These are phyloP conservation scores for Syncephalastrum monosporum DNA, from an alignment of 371 early-diverging fungal species.

Conservation along the genomic window DNA sequence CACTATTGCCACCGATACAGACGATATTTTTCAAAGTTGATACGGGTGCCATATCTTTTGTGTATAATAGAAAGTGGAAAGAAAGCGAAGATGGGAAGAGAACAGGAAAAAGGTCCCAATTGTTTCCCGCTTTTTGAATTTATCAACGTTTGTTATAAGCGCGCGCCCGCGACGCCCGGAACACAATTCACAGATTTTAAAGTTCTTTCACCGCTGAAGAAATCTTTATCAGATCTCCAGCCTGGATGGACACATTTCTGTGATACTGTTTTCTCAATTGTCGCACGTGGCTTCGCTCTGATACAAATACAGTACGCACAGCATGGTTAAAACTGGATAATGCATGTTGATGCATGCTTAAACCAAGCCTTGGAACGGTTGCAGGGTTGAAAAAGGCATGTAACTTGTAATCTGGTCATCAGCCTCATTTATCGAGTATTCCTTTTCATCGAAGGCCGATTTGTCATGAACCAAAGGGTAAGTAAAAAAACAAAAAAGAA, in stretches of 20 bases:
- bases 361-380: too few relatives aligned
- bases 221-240: too few relatives aligned
- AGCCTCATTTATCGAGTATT: too few relatives aligned
- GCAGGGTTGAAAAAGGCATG: too few relatives aligned
- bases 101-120: background rate
- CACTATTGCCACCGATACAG: constrained; percentile 54
- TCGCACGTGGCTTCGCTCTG: background rate
- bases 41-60: background rate
- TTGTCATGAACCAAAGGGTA: too few relatives aligned
- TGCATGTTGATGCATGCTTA: too few relatives aligned
- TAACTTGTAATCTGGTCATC: too few relatives aligned
- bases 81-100: constrained; percentile 1
- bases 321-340: too few relatives aligned
- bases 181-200: background rate
- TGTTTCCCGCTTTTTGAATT: background rate
- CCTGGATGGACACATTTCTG: background rate
- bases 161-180: background rate
- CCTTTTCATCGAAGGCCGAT: too few relatives aligned
- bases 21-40: constrained; percentile 49
- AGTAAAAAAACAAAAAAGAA: too few relatives aligned
- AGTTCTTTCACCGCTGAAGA: background rate
- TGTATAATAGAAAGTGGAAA: constrained; percentile 3
- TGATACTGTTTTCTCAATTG: background rate
- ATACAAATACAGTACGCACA: too few relatives aligned
- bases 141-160: background rate